Conservation (phyloP, 768 basidiomycete species). For the Pleurotus djamor region DNA sequence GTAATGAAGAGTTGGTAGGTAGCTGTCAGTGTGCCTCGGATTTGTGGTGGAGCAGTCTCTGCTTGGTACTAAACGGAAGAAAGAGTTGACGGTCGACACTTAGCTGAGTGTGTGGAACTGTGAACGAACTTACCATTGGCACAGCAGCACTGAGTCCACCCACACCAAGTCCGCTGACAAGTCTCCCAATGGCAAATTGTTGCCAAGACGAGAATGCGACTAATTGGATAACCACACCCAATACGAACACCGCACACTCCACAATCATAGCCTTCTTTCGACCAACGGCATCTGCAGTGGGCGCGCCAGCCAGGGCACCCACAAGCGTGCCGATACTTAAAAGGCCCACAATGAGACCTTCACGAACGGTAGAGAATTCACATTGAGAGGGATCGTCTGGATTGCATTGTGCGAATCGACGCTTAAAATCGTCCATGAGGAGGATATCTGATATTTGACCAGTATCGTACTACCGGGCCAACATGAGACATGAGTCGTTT, state of each 20-base stretch:
- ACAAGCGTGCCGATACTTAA: conserved; percentile 69
- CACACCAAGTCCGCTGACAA: conserved; percentile 65
- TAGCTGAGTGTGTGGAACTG: conserved; percentile 3
- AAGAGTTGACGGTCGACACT: neutral
- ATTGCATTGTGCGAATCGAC: conserved; percentile 57
- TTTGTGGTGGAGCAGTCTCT: conserved; percentile 69
- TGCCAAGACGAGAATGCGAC: conserved; percentile 51
- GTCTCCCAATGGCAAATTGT: conserved; percentile 65
- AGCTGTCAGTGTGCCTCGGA: conserved; percentile 67
- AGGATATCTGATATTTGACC: conserved; percentile 80
- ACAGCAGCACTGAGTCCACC: conserved; percentile 68
- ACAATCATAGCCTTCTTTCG: conserved; percentile 63
- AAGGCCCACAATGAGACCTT: conserved; percentile 68
- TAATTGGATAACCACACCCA: conserved; percentile 65
- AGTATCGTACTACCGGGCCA: conserved; percentile 51
- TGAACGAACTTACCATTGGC: conserved; percentile 43
- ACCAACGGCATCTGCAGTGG: conserved; percentile 65
- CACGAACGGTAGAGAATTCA: conserved; percentile 51
- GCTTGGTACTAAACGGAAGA: conserved; percentile 51
- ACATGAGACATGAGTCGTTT: too few relatives aligned
- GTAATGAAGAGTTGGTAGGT: conserved; percentile 69
- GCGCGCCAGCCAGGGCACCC: conserved; percentile 61
- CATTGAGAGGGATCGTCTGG: conserved; percentile 41
- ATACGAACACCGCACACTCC: conserved; percentile 54
- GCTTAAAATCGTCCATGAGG: conserved; percentile 66